Evolutionary conservation across 306 rosid species (phyloP).

Genomic region (Cicer arietinum): DNA sequence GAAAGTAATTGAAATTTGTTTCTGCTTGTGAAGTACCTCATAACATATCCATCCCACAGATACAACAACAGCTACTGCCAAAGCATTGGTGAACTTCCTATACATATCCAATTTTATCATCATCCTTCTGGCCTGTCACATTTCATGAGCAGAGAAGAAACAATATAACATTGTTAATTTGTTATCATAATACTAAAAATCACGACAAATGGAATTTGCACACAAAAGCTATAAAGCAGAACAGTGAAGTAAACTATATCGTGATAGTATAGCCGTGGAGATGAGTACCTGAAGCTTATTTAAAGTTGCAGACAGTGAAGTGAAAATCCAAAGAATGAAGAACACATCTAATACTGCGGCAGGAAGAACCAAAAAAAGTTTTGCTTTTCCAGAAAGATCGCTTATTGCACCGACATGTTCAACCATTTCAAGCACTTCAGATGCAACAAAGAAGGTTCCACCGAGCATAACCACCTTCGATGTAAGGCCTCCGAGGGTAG

Average conservation of each 20-base stretch:
- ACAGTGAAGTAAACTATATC: conserved; percentile 31
- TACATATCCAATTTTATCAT: conserved; percentile 88
- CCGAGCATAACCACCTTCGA: conserved; percentile 92
- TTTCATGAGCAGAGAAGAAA: conserved; percentile 41
- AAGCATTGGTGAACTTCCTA: conserved; percentile 90
- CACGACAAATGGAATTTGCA: conserved; percentile 29
- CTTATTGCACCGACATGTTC: conserved; percentile 97
- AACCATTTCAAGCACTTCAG: conserved; percentile 91
- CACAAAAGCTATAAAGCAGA: conserved; percentile 22
- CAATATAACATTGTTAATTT: conserved; percentile 25
- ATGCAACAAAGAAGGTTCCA: conserved; percentile 87
- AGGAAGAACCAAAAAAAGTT: conserved; percentile 89
- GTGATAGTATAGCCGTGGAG: conserved; percentile 14
- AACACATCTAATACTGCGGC: conserved; percentile 92
- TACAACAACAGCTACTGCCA: conserved; percentile 87
- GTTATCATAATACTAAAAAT: background rate
- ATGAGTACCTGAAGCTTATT: conserved; percentile 94
- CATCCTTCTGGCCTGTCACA: conserved; percentile 86
- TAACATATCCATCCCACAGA: conserved; percentile 97
- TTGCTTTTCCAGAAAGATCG: conserved; percentile 96
- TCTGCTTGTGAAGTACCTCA: conserved; percentile 66
- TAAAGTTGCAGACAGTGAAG: conserved; percentile 90
- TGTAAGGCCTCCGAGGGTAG: conserved; percentile 95
- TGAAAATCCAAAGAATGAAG: conserved; percentile 97
- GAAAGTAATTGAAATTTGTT: conserved; percentile 29